Percentiles rank a stretch among this genome's conserved stretches.
phyloP scores from a whole-genome alignment of 495 filamentous ascomycete genomes.

The Hyaloscypha hepaticicola region DNA sequence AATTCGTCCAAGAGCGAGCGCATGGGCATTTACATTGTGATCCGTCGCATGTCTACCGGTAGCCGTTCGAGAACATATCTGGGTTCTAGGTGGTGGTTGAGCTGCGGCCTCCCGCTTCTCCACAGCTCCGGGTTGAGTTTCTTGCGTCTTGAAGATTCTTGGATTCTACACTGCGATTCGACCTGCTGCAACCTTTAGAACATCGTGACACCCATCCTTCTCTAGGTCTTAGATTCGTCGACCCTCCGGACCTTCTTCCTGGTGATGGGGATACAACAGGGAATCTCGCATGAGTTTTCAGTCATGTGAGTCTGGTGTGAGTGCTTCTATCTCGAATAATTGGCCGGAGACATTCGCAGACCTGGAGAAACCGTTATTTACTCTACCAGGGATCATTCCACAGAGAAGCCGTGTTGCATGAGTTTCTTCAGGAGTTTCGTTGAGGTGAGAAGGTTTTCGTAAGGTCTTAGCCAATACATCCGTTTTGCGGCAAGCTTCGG shows the following conservation, averaged over 20 bases:
- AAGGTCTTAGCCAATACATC: constrained; percentile 32
- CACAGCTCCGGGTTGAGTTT: constrained; percentile 8
- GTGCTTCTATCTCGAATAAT: constrained; percentile 16
- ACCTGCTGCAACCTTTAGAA: constrained; percentile 11
- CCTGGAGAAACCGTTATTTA: constrained; percentile 23
- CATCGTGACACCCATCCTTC: constrained; percentile 22
- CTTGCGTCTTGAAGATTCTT: constrained; percentile 23
- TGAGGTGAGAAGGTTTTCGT: constrained; percentile 4
- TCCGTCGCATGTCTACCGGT: background rate
- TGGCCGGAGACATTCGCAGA: constrained; percentile 21
- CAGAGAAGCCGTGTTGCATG: constrained; percentile 3
- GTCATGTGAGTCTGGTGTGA: constrained; percentile 33
- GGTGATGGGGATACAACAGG: constrained; percentile 7
- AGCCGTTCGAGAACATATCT: constrained; percentile 1
- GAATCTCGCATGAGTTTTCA: constrained; percentile 29
- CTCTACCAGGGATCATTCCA: background rate
- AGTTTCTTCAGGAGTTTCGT: background rate
- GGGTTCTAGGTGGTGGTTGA: background rate
- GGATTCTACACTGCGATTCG: constrained; percentile 22
- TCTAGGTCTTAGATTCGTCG: constrained; percentile 12
- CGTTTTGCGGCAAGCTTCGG: constrained; percentile 21
- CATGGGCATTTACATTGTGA: background rate
- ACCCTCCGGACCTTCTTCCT: constrained; percentile 14
- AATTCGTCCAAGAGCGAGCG: background rate
- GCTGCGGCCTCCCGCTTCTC: constrained; percentile 16